Conservation (phyloP, 1,284 basidiomycete species). For the Sanguinoderma infundibulare region DNA sequence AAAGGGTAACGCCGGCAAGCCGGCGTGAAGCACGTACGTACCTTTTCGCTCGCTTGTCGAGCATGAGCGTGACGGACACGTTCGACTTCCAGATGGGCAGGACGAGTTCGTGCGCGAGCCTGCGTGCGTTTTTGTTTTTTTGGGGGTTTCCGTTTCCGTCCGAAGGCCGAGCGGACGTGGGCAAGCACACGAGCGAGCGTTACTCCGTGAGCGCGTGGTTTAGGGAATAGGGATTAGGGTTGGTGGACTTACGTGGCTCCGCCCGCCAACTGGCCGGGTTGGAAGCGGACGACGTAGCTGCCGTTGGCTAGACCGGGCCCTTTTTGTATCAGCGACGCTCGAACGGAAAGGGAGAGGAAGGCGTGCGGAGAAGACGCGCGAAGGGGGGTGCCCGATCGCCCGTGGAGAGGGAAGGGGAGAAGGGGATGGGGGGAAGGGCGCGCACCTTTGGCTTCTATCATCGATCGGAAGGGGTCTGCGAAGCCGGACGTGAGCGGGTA, state of each 20-base stretch:
- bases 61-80: slow-evolving; percentile 85
- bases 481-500: slow-evolving; percentile 76
- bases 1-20: not conserved
- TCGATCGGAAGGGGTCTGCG: slow-evolving; percentile 56
- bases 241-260: slow-evolving; percentile 53
- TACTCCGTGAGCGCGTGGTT: not conserved
- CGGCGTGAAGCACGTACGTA: slow-evolving; percentile 35
- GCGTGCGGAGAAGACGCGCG: not conserved
- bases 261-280: slow-evolving; percentile 54
- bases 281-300: slow-evolving; percentile 75
- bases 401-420: not conserved
- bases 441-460: slow-evolving; percentile 57
- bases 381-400: not conserved
- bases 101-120: slow-evolving; percentile 75
- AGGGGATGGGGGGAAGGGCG: slow-evolving; percentile 10
- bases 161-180: slow-evolving; percentile 7
- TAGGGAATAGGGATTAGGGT: not conserved
- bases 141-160: too few species aligned
- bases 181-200: not conserved
- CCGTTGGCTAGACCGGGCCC: slow-evolving; percentile 57
- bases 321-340: not conserved
- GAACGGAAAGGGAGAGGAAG: too few species aligned
- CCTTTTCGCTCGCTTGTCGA: slow-evolving; percentile 95
- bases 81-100: slow-evolving; percentile 93
- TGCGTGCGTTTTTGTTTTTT: too few species aligned